Conservation (phyloP, 495 filamentous ascomycete genomes). For the Penicillium cosmopolitanum region DNA sequence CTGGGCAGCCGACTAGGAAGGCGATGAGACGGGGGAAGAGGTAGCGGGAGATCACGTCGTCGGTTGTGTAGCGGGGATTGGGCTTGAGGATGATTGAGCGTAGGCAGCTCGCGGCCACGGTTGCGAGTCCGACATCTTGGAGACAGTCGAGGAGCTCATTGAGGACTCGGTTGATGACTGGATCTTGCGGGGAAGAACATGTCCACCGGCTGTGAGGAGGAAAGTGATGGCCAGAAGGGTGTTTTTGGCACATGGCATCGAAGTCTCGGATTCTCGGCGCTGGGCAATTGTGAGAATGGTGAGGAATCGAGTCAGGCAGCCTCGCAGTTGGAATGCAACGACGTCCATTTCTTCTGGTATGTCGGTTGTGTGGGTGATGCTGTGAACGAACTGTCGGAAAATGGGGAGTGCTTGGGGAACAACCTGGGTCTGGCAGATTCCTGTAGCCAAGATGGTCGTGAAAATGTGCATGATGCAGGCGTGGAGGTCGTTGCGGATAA, state of each 20-base stretch:
- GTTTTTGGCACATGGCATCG: conserved; percentile 89
- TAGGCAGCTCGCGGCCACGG: conserved; percentile 84
- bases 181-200: conserved; percentile 73
- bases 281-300: conserved; percentile 82
- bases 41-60: conserved; percentile 72
- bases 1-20: conserved; percentile 69
- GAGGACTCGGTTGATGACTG: conserved; percentile 67
- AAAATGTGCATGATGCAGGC: conserved; percentile 98
- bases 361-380: conserved; percentile 59
- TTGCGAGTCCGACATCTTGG: conserved; percentile 75
- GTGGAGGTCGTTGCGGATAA: conserved; percentile 96
- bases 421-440: conserved; percentile 81
- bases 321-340: conserved; percentile 61
- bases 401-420: conserved; percentile 91
- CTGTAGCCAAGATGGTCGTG: conserved; percentile 85
- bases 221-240: conserved; percentile 86
- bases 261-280: conserved; percentile 77
- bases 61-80: conserved; percentile 62
- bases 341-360: conserved; percentile 36
- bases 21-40: conserved; percentile 75
- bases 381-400: conserved; percentile 85
- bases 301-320: conserved; percentile 77
- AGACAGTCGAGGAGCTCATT: conserved; percentile 84
- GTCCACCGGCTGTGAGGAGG: conserved; percentile 78
- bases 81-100: conserved; percentile 79